Conservation (phyloP, 768 basidiomycete genomes). For the Rhodosporidiobolus odoratus region DNA sequence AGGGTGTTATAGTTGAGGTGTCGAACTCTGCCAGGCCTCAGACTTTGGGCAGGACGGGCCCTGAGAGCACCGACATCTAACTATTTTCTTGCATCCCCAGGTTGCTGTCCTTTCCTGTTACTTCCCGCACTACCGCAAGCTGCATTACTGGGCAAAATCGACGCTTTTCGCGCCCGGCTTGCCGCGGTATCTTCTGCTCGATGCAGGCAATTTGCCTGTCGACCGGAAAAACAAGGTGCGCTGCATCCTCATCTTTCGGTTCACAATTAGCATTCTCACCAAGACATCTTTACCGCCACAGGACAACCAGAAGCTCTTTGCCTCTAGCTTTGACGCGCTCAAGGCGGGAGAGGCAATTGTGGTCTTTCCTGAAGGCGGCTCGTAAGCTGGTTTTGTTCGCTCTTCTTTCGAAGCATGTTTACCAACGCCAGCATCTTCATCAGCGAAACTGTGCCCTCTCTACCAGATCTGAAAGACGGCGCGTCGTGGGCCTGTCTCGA, state of each 20-base stretch:
- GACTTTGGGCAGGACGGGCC: too few species aligned
- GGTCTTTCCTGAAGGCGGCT: constrained; percentile 89
- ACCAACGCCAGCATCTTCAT: constrained; percentile 44
- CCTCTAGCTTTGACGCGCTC: constrained; percentile 81
- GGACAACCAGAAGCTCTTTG: constrained; percentile 81
- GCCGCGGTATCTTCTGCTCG: constrained; percentile 65
- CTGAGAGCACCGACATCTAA: constrained; percentile 16
- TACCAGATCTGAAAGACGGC: constrained; percentile 82
- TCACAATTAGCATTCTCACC: too few species aligned
- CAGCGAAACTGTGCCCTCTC: constrained; percentile 78
- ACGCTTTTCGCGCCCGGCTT: constrained; percentile 74
- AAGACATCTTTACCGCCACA: constrained; percentile 41
- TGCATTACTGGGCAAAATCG: constrained; percentile 89
- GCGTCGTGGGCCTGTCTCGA: constrained; percentile 92
- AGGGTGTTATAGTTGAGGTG: too few species aligned
- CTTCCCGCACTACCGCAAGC: constrained; percentile 71
- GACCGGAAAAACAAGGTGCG: constrained; percentile 69
- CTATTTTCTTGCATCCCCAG: too few species aligned
- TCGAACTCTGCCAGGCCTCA: too few species aligned
- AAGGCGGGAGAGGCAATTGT: constrained; percentile 76
- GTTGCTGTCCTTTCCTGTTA: constrained; percentile 50
- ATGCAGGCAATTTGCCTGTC: constrained; percentile 95
- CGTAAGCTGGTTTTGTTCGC: constrained; percentile 55
- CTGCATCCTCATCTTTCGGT: background rate
- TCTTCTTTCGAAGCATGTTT: background rate